Evolutionary conservation across 495 filamentous ascomycete species (phyloP).

Genomic region (Hypoxylon perforatum): DNA sequence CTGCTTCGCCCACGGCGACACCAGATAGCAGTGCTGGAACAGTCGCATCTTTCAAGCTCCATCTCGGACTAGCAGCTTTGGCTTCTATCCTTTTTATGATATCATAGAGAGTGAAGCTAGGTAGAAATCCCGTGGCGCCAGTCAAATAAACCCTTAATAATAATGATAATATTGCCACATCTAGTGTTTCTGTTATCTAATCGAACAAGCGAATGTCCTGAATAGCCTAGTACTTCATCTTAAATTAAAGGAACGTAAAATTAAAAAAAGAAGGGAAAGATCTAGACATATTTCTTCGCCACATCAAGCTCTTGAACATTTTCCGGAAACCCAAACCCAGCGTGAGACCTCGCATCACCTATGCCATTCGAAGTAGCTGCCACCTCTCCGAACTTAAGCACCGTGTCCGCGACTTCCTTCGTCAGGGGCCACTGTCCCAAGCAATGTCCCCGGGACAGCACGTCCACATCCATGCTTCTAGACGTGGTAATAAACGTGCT

Average conservation of each 20-base stretch:
- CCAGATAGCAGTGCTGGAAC: slow-evolving; percentile 1
- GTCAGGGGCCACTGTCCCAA: background rate
- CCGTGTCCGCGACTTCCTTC: background rate
- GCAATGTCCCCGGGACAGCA: background rate
- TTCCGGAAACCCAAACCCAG: background rate
- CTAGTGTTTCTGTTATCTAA: too few species aligned
- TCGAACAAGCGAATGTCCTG: too few species aligned
- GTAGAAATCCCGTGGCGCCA: background rate
- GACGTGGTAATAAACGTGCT: slow-evolving; percentile 8
- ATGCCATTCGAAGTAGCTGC: background rate
- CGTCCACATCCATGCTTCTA: background rate
- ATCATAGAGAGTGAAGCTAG: background rate
- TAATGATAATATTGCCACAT: background rate
- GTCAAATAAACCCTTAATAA: background rate
- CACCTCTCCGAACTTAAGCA: background rate
- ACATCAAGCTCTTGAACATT: background rate
- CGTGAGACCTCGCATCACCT: background rate
- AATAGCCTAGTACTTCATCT: too few species aligned
- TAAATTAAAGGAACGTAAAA: too few species aligned
- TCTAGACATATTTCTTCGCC: background rate
- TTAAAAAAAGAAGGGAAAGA: too few species aligned
- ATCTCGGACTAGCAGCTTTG: background rate
- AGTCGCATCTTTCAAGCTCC: background rate
- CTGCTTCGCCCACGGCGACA: slow-evolving; percentile 8
- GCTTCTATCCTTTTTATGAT: slow-evolving; percentile 3